A percentile compares a stretch with the other conserved stretches of the same genome.
These are phyloP conservation scores for Endocladia muricata DNA, from an alignment of 31 red algal species.

Conservation along the genomic window DNA sequence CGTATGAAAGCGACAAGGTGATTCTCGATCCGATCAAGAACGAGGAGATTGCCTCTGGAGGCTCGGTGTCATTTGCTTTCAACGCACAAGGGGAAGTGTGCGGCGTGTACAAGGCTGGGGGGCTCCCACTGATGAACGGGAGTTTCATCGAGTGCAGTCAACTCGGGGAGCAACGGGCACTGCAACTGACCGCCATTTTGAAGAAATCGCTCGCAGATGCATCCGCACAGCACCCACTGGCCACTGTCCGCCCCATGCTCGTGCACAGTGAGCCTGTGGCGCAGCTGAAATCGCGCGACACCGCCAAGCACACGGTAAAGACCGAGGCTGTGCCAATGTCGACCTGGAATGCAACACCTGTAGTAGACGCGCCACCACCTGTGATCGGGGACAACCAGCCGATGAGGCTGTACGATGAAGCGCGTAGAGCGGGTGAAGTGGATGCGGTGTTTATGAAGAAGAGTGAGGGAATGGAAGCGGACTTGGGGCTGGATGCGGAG, in stretches of 20 bases:
- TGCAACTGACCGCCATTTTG: slow-evolving; percentile 33
- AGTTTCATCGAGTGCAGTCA: slow-evolving; percentile 31
- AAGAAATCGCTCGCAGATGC: slow-evolving; percentile 47
- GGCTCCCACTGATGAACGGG: slow-evolving; percentile 21
- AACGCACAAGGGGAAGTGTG: slow-evolving; percentile 87
- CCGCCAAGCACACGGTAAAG: slow-evolving; percentile 1
- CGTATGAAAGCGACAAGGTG: slow-evolving; percentile 25
- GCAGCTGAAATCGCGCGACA: not conserved
- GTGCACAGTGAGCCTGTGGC: slow-evolving; percentile 35
- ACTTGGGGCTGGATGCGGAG: not conserved
- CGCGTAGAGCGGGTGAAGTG: not conserved
- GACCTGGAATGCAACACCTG: slow-evolving; percentile 56
- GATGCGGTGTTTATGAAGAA: not conserved
- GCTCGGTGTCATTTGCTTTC: slow-evolving; percentile 68
- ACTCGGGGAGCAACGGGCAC: slow-evolving; percentile 29
- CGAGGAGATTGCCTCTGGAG: slow-evolving; percentile 67
- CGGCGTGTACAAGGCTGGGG: slow-evolving; percentile 78
- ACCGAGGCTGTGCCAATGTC: not conserved
- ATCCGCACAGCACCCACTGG: slow-evolving; percentile 45
- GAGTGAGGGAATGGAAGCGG: slow-evolving; percentile 11
- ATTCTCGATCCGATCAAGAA: slow-evolving; percentile 64
- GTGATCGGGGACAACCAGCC: not conserved
- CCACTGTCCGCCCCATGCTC: slow-evolving; percentile 49
- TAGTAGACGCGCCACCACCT: slow-evolving; percentile 16
- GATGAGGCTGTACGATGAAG: slow-evolving; percentile 5